Base-by-base conservation (phyloP, 352 stramenopile genomes). In the Phytophthora pseudosyringae region DNA sequence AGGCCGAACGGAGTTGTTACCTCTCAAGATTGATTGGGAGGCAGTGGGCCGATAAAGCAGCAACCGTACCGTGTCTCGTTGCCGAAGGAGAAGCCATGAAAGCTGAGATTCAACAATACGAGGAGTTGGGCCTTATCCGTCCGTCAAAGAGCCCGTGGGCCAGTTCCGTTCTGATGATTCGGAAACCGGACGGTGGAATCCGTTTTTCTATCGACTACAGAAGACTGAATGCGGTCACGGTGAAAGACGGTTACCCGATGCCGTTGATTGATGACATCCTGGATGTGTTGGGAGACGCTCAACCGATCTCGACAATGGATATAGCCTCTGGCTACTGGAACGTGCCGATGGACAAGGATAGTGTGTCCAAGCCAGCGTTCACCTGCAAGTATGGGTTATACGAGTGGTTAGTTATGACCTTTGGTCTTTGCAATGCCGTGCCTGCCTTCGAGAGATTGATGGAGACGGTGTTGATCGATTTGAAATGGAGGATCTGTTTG, bases 401-500 rank as follows among this genome's bases (percentile, higher is more conserved):
- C 13, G 41, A 53, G 18, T 61, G 53, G 53, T 11, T 46, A 5
- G 53, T 53, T 6, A 53, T 62, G 41, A 32, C 54, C 3, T 62
- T 62, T 12, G 54, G 41, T 0, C 33, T 62, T 0, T 62, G 54
- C 11, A 53, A 62, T 4, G 39, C 40, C 0, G 54, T 53, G 2
- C 54, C 54, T 0, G 43, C 54, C 0, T 46, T 61, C 5, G 41
- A 56, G 18, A 3, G 54, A 6, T 26, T 63, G 8, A 63, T 49
- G 54, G 41, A 62, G 4, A 53, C 12, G 1, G 41, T 62, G 0
- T 4, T 53, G 2, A 15, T 62, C 13, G 41, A 53, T 7, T 13
- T 61, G 3, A 61, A 61, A n/a, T 61, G 54, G 43, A 10, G 54
- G 25, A 46, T 28, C 3, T 59, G 54, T 13, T 11, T 61, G n/a